phyloP scores from a whole-genome alignment of 2,329 filamentous ascomycete genomes.

The Phialophora chinensis region DNA sequence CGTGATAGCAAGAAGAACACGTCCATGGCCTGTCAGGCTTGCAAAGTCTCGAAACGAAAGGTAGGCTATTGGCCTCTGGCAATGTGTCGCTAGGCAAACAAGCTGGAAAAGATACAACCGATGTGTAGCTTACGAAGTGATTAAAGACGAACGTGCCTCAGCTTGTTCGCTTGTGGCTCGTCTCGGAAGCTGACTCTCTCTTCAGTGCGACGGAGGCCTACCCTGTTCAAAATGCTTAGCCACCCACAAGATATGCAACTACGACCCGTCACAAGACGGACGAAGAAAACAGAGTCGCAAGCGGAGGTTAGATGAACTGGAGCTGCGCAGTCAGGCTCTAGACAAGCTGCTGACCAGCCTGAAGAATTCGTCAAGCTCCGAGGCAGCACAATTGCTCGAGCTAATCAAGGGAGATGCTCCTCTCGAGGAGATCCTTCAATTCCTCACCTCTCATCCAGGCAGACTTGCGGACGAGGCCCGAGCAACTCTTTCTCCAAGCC shows the following conservation, averaged over 20 bases:
- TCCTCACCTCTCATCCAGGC: slow-evolving; percentile 32
- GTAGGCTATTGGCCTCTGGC: slow-evolving; percentile 6
- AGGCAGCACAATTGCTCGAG: slow-evolving; percentile 41
- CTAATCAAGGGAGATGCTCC: slow-evolving; percentile 43
- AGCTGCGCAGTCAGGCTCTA: slow-evolving; percentile 45
- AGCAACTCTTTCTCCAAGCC: slow-evolving; percentile 21
- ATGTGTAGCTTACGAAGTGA: background rate
- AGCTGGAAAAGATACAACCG: background rate
- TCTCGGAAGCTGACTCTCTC: background rate
- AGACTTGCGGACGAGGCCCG: slow-evolving; percentile 22
- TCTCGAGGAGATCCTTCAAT: slow-evolving; percentile 41
- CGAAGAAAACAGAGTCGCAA: slow-evolving; percentile 48
- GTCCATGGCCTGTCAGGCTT: slow-evolving; percentile 27
- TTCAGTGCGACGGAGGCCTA: slow-evolving; percentile 44
- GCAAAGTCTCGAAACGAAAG: slow-evolving; percentile 29
- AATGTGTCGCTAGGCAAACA: background rate
- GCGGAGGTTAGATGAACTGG: slow-evolving; percentile 45
- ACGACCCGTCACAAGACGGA: slow-evolving; percentile 47
- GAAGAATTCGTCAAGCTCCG: slow-evolving; percentile 39
- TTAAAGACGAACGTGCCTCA: background rate
- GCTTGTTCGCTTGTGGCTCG: background rate
- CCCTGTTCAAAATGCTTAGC: slow-evolving; percentile 47
- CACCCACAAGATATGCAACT: slow-evolving; percentile 43
- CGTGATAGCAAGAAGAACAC: slow-evolving; percentile 20
- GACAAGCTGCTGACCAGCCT: slow-evolving; percentile 43